Percentiles rank a stretch among this genome's conserved stretches.
Conservation (phyloP, 495 filamentous ascomycete genomes). For the Alectoria sarmentosa region DNA sequence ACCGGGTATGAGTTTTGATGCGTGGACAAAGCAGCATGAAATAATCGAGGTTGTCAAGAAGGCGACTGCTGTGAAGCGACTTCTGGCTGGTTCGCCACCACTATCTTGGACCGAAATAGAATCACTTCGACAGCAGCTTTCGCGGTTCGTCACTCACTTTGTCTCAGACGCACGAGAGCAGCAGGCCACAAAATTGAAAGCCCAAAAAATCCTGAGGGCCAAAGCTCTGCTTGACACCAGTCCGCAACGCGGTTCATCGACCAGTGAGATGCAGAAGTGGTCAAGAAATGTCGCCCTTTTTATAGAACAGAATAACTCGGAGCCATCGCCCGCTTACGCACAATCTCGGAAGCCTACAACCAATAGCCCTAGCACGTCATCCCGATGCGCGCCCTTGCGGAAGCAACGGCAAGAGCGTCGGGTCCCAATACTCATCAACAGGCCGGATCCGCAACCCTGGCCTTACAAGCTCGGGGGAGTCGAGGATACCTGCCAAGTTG, state of each 20-base stretch:
- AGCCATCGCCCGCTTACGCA: not conserved
- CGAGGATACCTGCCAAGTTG: not conserved
- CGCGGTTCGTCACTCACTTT: not conserved
- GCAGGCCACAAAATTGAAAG: not conserved
- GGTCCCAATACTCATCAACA: not conserved
- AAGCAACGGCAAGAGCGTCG: conserved; percentile 1
- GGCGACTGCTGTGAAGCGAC: conserved; percentile 4
- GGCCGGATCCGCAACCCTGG: not conserved
- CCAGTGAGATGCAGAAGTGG: not conserved
- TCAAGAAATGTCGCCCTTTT: not conserved
- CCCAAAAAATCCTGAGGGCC: not conserved
- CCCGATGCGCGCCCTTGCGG: not conserved
- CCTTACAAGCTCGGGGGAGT: not conserved
- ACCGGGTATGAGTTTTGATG: not conserved
- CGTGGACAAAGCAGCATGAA: not conserved
- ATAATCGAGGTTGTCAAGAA: conserved; percentile 1
- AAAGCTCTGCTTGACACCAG: not conserved
- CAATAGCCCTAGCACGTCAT: not conserved
- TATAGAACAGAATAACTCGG: not conserved
- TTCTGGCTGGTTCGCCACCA: not conserved
- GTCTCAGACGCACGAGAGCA: not conserved
- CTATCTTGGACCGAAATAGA: not conserved
- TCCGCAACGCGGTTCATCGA: not conserved
- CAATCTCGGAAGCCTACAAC: not conserved
- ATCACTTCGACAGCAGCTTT: not conserved